These are phyloP conservation scores for Citrus sinensis DNA, from an alignment of 345 rosid genomes.

Conservation along the genomic window DNA sequence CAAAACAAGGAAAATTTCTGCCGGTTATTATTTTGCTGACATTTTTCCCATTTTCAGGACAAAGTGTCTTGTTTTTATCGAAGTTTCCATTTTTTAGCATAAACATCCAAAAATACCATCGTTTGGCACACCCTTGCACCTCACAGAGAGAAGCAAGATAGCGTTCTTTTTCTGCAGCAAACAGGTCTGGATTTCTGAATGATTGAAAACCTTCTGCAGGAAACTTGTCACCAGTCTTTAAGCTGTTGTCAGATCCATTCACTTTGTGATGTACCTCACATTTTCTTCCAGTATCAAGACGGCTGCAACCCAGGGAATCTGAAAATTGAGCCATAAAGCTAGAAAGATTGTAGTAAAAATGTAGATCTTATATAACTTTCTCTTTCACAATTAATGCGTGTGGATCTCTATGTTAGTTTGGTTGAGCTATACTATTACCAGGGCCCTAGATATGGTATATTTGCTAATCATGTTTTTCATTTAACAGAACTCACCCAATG, in stretches of 20 bases:
- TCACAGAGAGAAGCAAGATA: slow-evolving; percentile 54
- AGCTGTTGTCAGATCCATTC: slow-evolving; percentile 42
- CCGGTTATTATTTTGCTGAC: slow-evolving; percentile 40
- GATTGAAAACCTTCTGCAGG: slow-evolving; percentile 32
- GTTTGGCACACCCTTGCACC: slow-evolving; percentile 29
- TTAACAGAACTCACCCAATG: background rate
- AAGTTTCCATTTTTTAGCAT: slow-evolving; percentile 71
- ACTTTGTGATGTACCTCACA: slow-evolving; percentile 41
- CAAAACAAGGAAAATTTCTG: slow-evolving; percentile 55
- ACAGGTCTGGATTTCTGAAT: slow-evolving; percentile 40
- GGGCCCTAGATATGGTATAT: background rate
- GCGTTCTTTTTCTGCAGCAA: slow-evolving; percentile 49
- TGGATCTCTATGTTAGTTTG: background rate
- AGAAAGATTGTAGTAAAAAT: slow-evolving; percentile 6
- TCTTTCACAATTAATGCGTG: background rate
- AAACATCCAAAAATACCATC: slow-evolving; percentile 59
- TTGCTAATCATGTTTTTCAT: background rate
- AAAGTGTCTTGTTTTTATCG: slow-evolving; percentile 51
- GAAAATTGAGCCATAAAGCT: slow-evolving; percentile 14
- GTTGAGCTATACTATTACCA: too few species aligned
- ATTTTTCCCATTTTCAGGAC: slow-evolving; percentile 56
- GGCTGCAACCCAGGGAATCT: slow-evolving; percentile 20
- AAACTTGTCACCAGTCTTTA: slow-evolving; percentile 47
- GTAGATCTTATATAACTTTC: background rate
- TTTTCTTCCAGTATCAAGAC: slow-evolving; percentile 24